Conservation (phyloP, 208 protist species). For the Leishmania tarentolae region DNA sequence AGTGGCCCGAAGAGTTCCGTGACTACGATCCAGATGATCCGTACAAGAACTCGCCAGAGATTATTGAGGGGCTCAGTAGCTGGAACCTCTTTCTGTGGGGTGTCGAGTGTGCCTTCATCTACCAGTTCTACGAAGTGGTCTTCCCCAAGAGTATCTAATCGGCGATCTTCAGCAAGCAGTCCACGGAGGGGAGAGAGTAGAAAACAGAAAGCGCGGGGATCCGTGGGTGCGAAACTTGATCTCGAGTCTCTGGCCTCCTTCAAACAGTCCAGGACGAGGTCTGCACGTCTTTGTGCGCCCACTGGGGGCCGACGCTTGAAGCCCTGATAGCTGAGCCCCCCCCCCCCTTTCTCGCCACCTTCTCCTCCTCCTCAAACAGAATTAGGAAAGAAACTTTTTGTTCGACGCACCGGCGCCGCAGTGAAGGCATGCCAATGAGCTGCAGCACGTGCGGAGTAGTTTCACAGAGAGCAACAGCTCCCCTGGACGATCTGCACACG, state of each 20-base stretch:
- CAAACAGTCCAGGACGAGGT: neutral
- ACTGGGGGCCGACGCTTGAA: neutral
- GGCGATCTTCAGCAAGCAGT: neutral
- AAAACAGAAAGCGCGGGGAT: neutral
- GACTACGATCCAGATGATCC: conserved; percentile 92
- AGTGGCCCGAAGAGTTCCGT: conserved; percentile 92
- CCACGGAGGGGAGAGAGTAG: neutral
- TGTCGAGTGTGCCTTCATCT: conserved; percentile 88
- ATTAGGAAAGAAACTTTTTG: neutral
- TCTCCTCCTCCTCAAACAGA: conserved; percentile 2
- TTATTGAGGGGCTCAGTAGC: conserved; percentile 88
- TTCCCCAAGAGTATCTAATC: conserved; percentile 87
- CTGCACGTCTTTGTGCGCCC: neutral
- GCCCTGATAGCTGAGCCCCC: neutral
- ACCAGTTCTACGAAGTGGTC: conserved; percentile 90
- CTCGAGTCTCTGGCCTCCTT: neutral
- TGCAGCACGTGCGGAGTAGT: neutral
- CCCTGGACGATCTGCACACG: neutral
- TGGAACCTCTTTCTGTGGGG: conserved; percentile 91
- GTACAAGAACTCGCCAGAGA: conserved; percentile 90
- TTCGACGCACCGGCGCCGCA: neutral
- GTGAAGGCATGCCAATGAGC: neutral
- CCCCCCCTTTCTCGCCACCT: neutral
- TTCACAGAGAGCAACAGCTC: neutral
- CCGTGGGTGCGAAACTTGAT: neutral